phyloP scores from a whole-genome alignment of 495 filamentous ascomycete genomes.

The Filosporella fistucella region DNA sequence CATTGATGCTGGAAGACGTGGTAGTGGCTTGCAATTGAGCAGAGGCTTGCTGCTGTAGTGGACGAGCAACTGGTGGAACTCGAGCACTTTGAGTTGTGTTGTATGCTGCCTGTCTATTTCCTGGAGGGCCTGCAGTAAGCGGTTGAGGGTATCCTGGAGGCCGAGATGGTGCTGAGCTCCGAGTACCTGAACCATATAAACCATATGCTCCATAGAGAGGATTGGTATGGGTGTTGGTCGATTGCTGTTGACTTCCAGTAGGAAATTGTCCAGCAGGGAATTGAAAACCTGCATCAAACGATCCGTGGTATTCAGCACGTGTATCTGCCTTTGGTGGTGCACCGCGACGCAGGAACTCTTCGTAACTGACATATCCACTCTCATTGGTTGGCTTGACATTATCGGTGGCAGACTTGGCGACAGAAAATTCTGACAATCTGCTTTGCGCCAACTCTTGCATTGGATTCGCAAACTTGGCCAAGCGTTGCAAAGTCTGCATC shows the following conservation, averaged over 20 bases:
- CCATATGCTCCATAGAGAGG: conserved; percentile 4
- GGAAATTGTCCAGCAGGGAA: conserved; percentile 19
- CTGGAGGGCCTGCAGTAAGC: conserved; percentile 28
- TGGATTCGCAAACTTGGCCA: conserved; percentile 21
- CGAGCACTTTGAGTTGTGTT: not conserved
- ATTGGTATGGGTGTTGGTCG: conserved; percentile 8
- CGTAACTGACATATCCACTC: not conserved
- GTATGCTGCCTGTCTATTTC: conserved; percentile 17
- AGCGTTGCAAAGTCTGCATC: conserved; percentile 23
- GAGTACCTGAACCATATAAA: not conserved
- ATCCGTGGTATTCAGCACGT: not conserved
- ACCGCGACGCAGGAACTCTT: too few species aligned
- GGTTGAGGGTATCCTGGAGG: conserved; percentile 20
- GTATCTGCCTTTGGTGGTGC: not conserved
- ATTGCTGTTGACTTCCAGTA: conserved; percentile 5
- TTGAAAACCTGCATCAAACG: not conserved
- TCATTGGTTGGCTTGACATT: not conserved
- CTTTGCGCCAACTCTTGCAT: conserved; percentile 14
- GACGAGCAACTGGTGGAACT: not conserved
- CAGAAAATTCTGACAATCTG: conserved; percentile 15
- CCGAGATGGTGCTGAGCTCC: not conserved
- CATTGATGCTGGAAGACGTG: too few species aligned
- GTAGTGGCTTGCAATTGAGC: too few species aligned
- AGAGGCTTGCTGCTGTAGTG: not conserved
- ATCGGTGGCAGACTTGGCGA: not conserved